Evolutionary conservation across 768 basidiomycete genomes (phyloP).

Genomic region (Tephrocybe sp.): DNA sequence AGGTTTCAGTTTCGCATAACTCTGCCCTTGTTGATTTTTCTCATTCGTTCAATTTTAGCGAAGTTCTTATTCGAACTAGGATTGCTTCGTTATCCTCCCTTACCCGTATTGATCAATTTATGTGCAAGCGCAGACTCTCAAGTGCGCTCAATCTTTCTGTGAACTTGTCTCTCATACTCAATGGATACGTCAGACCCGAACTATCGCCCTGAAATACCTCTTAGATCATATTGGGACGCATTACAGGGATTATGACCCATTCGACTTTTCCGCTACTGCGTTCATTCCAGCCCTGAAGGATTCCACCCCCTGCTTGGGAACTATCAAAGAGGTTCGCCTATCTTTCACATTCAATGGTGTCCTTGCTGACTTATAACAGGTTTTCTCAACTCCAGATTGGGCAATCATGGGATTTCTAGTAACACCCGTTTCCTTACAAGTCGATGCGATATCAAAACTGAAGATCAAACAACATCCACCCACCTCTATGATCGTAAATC

Average conservation of each 20-base stretch:
- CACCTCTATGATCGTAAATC: conserved; percentile 50
- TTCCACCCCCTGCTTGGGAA: conserved; percentile 52
- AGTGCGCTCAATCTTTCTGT: conserved; percentile 19
- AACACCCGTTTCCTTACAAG: conserved; percentile 49
- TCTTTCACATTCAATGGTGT: neutral
- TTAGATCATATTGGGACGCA: conserved; percentile 65
- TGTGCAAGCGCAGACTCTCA: conserved; percentile 55
- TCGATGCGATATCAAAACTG: conserved; percentile 59
- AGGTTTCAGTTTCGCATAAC: conserved; percentile 47
- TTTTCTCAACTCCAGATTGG: conserved; percentile 68
- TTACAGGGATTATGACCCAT: conserved; percentile 60
- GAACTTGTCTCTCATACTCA: neutral
- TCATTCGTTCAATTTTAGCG: conserved; percentile 43
- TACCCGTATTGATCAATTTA: conserved; percentile 63
- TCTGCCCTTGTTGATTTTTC: neutral
- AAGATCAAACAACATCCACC: conserved; percentile 71
- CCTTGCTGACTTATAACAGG: conserved; percentile 36
- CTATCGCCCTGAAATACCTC: conserved; percentile 75
- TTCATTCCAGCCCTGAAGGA: conserved; percentile 77
- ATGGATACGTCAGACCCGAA: conserved; percentile 33
- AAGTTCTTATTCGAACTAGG: conserved; percentile 77
- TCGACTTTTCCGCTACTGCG: conserved; percentile 51
- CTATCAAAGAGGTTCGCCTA: conserved; percentile 57
- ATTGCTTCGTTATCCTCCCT: conserved; percentile 62
- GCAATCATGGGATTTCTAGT: conserved; percentile 74